phyloP scores from a whole-genome alignment of 768 basidiomycete species.

The Cystobasidiopsis lactophilus region DNA sequence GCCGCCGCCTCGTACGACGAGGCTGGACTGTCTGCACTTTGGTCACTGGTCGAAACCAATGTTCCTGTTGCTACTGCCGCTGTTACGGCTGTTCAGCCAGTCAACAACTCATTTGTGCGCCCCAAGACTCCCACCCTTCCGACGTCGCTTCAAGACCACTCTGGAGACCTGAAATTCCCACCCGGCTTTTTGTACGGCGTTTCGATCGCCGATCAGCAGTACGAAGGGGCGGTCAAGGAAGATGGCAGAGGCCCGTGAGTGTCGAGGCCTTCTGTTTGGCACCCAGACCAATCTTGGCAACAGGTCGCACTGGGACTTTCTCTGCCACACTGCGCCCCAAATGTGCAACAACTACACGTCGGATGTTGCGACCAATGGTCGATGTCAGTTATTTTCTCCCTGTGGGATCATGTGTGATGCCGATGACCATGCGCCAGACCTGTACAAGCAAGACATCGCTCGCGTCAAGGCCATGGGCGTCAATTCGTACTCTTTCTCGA shows the following conservation, averaged over 20 bases:
- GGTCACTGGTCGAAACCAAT: no score
- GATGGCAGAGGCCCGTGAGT: constrained; percentile 8
- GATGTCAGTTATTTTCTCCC: no score
- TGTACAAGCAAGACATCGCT: constrained; percentile 14
- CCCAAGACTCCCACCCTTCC: constrained; percentile 7
- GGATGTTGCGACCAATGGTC: no score
- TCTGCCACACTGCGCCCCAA: neutral
- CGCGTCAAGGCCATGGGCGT: constrained; percentile 34
- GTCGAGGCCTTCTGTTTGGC: no score
- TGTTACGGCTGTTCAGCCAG: no score
- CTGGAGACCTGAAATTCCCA: constrained; percentile 5
- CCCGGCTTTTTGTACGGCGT: constrained; percentile 5
- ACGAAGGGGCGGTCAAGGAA: constrained; percentile 6
- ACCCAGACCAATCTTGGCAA: no score
- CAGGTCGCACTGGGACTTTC: no score
- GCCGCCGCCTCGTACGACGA: no score
- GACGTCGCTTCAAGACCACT: constrained; percentile 3
- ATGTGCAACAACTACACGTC: constrained; percentile 6
- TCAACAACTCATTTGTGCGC: no score
- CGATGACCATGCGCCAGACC: neutral
- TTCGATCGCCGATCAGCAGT: constrained; percentile 4
- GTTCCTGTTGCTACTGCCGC: no score
- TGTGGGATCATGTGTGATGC: no score
- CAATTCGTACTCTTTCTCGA: constrained; percentile 35
- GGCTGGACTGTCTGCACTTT: no score